Base-by-base conservation (phyloP, 2,329 filamentous ascomycete species). In the Podosphaera fusca region DNA sequence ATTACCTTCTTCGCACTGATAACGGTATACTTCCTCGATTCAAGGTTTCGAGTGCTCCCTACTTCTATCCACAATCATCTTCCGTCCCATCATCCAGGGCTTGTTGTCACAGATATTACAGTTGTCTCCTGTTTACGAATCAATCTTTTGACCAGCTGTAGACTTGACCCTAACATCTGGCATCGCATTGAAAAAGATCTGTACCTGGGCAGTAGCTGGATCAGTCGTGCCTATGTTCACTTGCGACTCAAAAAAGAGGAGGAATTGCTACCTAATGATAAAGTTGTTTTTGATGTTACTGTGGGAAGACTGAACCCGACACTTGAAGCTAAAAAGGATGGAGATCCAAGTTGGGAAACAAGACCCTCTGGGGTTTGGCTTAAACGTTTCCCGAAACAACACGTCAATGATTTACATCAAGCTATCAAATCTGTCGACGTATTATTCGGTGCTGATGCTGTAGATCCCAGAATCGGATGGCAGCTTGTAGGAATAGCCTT, bases 391-490 rank as follows among this genome's bases (percentile, higher is more conserved):
- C 60, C 63, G 36, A 55, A 55, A n/a, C 33, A 38, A 29, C 78
- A 77, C n/a, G 74, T 76, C 36, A 76, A 74, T 58, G 67, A 68
- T 61, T 66, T 63, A 9, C 46, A 64, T 4, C 58, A 65, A 42
- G 77, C 77, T 0, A 72, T 87, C 42, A 87, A 82, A 0, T 79
- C 79, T 3, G 73, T 86, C 2, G 83, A 87, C 68, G 74, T 87
- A 2, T 68, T 87, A 12, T 85, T 85, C 64, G 80, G 82, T 33
- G 73, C 80, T 6, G 81, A 86, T 70, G 90, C 89, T 8, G 86
- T 89, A 36, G 92, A 98, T 67, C 89, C 87, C 4, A 80, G 92
- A 58, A 78, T 82, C 1, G 85, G 85, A 35, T 98, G 94, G 92
- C 74, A 81, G 58, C 76, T 95, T 49, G 81, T 80, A 55, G 83